Evolutionary conservation across 495 filamentous ascomycete species (phyloP).

Genomic region (Penicillium macrosclerotiorum): DNA sequence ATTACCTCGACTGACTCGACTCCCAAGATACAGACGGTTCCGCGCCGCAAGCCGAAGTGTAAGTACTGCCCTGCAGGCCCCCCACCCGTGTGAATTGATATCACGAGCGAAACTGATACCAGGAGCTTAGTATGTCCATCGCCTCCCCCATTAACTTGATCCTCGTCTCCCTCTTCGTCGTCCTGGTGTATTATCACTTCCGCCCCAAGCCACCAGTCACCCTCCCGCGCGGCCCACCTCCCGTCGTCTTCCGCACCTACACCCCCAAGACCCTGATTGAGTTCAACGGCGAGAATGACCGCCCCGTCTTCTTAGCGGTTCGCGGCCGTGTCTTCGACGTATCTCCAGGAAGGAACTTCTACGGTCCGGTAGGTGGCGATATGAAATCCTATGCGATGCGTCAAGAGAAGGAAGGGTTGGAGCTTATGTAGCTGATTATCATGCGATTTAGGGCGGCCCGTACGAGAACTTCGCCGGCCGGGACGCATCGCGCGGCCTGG

Average conservation of each 20-base stretch:
- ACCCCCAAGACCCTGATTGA: conserved; percentile 79
- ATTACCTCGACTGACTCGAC: neutral
- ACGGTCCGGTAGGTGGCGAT: conserved; percentile 61
- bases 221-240: conserved; percentile 67
- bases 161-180: conserved; percentile 65
- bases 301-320: conserved; percentile 81
- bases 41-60: conserved; percentile 25
- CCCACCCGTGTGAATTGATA: neutral
- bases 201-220: conserved; percentile 56
- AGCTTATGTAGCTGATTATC: conserved; percentile 8
- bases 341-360: conserved; percentile 80
- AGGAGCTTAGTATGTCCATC: conserved; percentile 52
- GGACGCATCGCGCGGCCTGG: conserved; percentile 90
- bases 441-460: conserved; percentile 64
- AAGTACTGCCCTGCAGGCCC: too few relatives aligned
- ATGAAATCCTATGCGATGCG: neutral
- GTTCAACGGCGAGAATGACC: conserved; percentile 77
- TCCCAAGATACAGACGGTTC: conserved; percentile 3
- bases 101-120: conserved; percentile 5
- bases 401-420: neutral
- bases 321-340: conserved; percentile 88
- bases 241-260: conserved; percentile 86
- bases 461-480: conserved; percentile 93
- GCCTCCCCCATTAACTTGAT: conserved; percentile 78
- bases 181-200: conserved; percentile 67